Base-by-base conservation (phyloP, 1,284 basidiomycete species). In the Malassezia furfur region DNA sequence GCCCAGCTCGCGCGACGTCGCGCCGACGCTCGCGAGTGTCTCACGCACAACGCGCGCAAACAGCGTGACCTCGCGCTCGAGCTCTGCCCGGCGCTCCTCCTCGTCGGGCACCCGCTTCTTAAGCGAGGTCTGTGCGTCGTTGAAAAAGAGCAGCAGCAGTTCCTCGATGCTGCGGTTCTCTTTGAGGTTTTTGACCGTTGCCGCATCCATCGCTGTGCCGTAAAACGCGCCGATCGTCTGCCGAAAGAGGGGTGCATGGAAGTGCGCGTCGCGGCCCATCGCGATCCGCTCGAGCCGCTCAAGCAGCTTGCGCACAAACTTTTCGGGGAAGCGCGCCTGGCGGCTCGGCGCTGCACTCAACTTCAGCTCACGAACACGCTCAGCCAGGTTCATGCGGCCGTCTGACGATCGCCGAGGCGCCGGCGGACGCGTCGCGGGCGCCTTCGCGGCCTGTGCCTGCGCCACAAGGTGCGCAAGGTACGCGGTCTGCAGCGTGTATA, bases 131-230 rank as follows among this genome's bases (percentile, higher is more conserved):
- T 73, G 69, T 0, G 72, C 87, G 41, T 89, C 84, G 2, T 91
- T 88, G 14, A 91, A 91, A 69, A 96, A 96, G 80, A 87, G 86
- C 49, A 98, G 80, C 60, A 99, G 93, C 56, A 98, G 83, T 63
- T 96, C 91, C 76, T 99, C 94, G 50, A 96, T 87, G 78, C 93
- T 94, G 45, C 94, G 81, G 68, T 90, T 91, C 75, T 96, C 91
- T 75, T 90, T 89, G 82, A 96, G 85, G 68, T 66, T 68, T 38
- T 65, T 65, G 35, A 66, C 62, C 35, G 70, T 68, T 1, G 54
- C 52, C 8, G 60, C 58, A 28, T 72, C 70, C 45, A 66, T 65
- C 56, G 67, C 67, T 10, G 66, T 67, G 48, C 71, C 68, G 51
- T 69, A 72, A 28, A 72, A 73, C 38, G 65, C 58, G 44, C 68